Base-by-base conservation (phyloP, 2,329 filamentous ascomycete genomes). In the Fusarium tricinctum region DNA sequence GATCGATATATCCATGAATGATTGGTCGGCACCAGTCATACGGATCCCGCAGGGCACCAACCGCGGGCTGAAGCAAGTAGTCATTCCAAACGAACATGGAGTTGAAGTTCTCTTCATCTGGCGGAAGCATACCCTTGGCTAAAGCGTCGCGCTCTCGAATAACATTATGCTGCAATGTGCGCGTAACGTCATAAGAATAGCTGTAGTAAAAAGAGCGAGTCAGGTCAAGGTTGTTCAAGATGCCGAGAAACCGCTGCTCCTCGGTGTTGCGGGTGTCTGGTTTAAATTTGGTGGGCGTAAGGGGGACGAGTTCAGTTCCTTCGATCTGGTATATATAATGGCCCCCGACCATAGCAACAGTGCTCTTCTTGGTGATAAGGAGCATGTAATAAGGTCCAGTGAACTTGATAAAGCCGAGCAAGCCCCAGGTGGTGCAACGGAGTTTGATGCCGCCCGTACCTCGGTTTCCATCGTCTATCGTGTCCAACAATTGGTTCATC, bases 41-140 rank as follows among this genome's bases (percentile, higher is more conserved):
- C 0, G 93, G 90, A 72, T 94, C 92, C 66, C 91, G 91, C 39
- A 99, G 82, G 8, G 86, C 86, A 19, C 83, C 80, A 14, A 87
- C 83, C 1, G 91, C 93, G 1, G 96, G 94, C 62, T 91, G 85
- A 19, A 99, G 85, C 6, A 99, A 85, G 78, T 97, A 92, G 71
- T 92, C 89, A 73, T 99, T 99, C 96, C 96, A 99, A 4, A 98
- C 92, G 76, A 99, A 99, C 96, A 99, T 99, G 39, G 91, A 88
- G 74, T 97, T 97, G 76, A 91, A 91, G 71, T 94, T 88, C 32
- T 87, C 85, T 28, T 86, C 83, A 40, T 84, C 83, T 8, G 86
- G 84, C 28, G 87, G 85, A 3, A 87, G 82, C 14, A 85, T 80
- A 2, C 92, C 92, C 63, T 89, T 84, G 30, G 88, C 85, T 49